Conservation (phyloP, 495 filamentous ascomycete genomes). For the Friedmanniomyces simplex region DNA sequence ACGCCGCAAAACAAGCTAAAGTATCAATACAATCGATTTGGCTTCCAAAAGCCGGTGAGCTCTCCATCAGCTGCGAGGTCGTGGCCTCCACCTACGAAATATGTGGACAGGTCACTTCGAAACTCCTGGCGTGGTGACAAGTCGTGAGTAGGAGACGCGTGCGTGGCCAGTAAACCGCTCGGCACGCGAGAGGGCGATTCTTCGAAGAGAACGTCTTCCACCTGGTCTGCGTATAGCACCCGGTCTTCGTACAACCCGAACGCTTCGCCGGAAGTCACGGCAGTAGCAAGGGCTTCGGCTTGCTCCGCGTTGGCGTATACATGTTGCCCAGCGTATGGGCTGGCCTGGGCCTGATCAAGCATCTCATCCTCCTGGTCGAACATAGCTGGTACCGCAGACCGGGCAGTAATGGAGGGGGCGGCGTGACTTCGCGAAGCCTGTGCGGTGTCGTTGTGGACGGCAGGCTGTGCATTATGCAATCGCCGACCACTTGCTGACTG, state of each 20-base stretch:
- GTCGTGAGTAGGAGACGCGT: not conserved
- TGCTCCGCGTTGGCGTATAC: not conserved
- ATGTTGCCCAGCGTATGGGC: not conserved
- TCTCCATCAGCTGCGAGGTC: conserved; percentile 7
- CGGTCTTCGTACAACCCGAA: not conserved
- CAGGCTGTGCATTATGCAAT: not conserved
- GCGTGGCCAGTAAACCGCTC: not conserved
- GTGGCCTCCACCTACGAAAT: not conserved
- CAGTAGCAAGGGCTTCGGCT: not conserved
- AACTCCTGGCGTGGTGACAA: not conserved
- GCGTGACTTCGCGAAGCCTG: not conserved
- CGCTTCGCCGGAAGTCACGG: not conserved
- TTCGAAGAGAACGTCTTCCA: not conserved
- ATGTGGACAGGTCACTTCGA: not conserved
- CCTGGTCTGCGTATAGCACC: no score
- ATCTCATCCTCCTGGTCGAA: not conserved
- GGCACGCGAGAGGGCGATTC: not conserved
- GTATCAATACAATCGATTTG: conserved; percentile 30
- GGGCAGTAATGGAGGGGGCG: not conserved
- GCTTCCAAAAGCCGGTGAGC: conserved; percentile 30
- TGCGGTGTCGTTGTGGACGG: not conserved
- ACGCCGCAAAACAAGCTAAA: not conserved
- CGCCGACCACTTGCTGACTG: not conserved
- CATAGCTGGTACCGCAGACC: not conserved
- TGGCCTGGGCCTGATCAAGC: not conserved